phyloP scores from a whole-genome alignment of 208 protist species.

The Trypanosoma brucei region DNA sequence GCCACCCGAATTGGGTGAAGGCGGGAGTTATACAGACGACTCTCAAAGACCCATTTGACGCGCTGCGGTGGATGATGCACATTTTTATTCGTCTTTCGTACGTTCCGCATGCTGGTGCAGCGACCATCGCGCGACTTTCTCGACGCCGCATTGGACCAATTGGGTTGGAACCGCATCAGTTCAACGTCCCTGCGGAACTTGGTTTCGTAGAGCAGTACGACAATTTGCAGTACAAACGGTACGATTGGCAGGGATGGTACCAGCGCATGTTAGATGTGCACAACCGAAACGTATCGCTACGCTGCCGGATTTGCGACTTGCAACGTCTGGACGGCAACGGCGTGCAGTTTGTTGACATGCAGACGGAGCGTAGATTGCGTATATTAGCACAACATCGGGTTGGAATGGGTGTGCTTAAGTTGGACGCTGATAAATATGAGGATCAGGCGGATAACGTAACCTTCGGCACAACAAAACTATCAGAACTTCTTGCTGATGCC shows the following conservation, averaged over 20 bases:
- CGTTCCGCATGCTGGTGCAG: slow-evolving; percentile 73
- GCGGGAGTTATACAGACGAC: slow-evolving; percentile 45
- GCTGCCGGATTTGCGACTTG: slow-evolving; percentile 75
- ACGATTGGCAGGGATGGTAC: slow-evolving; percentile 90
- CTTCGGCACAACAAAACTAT: slow-evolving; percentile 70
- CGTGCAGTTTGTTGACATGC: slow-evolving; percentile 75
- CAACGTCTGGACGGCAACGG: slow-evolving; percentile 71
- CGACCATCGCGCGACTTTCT: slow-evolving; percentile 71
- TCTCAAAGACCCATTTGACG: slow-evolving; percentile 6
- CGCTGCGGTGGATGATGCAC: slow-evolving; percentile 50
- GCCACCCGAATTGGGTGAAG: slow-evolving; percentile 72
- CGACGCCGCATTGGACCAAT: slow-evolving; percentile 75
- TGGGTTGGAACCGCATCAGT: slow-evolving; percentile 50
- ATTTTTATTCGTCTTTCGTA: slow-evolving; percentile 82
- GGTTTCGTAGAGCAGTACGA: slow-evolving; percentile 87
- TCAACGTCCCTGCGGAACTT: slow-evolving; percentile 76
- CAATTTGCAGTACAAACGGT: slow-evolving; percentile 88
- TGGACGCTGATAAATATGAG: slow-evolving; percentile 89
- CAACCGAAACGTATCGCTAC: slow-evolving; percentile 85
- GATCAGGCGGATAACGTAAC: slow-evolving; percentile 84
- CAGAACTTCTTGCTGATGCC: slow-evolving; percentile 79
- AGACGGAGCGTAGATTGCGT: slow-evolving; percentile 80
- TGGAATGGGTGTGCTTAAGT: slow-evolving; percentile 81
- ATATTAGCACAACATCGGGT: slow-evolving; percentile 76
- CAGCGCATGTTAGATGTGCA: slow-evolving; percentile 88